A percentile compares a stretch with the other conserved stretches of the same genome.
These are phyloP conservation scores for Geotrichum ghanense DNA, from an alignment of 805 yeast genomes.

Conservation along the genomic window DNA sequence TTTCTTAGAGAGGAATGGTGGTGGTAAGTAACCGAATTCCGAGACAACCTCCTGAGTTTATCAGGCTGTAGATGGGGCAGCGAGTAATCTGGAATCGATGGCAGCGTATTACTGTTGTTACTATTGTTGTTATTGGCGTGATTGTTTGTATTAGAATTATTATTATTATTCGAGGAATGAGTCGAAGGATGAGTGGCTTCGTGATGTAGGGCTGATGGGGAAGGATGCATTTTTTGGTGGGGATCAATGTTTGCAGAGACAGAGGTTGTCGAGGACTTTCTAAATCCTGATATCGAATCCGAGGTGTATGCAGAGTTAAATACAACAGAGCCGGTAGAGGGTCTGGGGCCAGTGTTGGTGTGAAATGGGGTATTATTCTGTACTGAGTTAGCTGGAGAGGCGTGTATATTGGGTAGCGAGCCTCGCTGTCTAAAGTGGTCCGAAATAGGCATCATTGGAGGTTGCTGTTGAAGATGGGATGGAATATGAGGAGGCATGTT, in stretches of 20 bases:
- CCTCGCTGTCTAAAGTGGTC: not conserved
- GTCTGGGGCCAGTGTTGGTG: not conserved
- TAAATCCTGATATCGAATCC: slow-evolving; percentile 16
- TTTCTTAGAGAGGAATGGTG: not conserved
- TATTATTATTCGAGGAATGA: slow-evolving; percentile 3
- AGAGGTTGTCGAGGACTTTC: slow-evolving; percentile 14
- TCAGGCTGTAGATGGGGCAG: slow-evolving; percentile 12
- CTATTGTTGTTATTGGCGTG: slow-evolving; percentile 5
- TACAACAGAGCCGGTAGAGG: slow-evolving; percentile 7
- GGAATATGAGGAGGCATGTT: not conserved
- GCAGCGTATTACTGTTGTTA: slow-evolving; percentile 7
- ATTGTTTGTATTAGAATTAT: slow-evolving; percentile 4
- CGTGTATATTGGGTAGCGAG: not conserved
- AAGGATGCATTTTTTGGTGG: slow-evolving; percentile 10
- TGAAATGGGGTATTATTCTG: not conserved
- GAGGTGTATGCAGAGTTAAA: slow-evolving; percentile 17
- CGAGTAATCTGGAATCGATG: slow-evolving; percentile 6
- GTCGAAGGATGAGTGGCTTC: slow-evolving; percentile 2
- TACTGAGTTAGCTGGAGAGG: not conserved
- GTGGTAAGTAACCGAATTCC: not conserved
- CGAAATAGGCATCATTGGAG: not conserved
- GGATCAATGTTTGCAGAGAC: slow-evolving; percentile 30
- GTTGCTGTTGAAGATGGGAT: too few relatives aligned
- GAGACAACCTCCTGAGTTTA: not conserved
- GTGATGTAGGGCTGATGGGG: slow-evolving; percentile 12